phyloP scores from a whole-genome alignment of 768 basidiomycete genomes.

The Amanita jacksonii region DNA sequence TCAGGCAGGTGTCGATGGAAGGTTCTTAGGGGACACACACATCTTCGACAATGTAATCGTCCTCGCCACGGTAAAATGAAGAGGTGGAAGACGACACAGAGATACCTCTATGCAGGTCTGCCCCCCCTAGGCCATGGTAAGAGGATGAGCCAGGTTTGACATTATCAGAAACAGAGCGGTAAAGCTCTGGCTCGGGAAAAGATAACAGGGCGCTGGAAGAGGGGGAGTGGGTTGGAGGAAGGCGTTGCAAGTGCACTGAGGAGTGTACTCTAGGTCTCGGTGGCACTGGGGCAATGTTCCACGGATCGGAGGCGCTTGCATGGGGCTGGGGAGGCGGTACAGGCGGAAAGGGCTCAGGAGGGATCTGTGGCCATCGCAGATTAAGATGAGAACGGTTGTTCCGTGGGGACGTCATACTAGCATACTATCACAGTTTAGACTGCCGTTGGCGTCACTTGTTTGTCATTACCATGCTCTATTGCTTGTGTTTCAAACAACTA shows the following conservation, averaged over 20 bases:
- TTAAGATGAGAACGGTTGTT: not conserved
- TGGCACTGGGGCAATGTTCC: not conserved
- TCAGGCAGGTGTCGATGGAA: too few species aligned
- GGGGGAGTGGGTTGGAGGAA: not conserved
- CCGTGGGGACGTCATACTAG: not conserved
- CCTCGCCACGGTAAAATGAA: constrained; percentile 13
- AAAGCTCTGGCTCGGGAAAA: constrained; percentile 46
- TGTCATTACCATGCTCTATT: too few species aligned
- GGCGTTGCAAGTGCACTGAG: not conserved
- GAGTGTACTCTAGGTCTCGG: constrained; percentile 1
- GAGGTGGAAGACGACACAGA: constrained; percentile 7
- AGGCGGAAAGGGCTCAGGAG: not conserved
- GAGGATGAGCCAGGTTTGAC: constrained; percentile 24
- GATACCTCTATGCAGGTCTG: constrained; percentile 1
- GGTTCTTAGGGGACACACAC: too few species aligned
- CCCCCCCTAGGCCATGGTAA: not conserved
- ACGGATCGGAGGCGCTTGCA: not conserved
- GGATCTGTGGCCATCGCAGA: not conserved
- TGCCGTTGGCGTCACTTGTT: not conserved
- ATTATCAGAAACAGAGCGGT: constrained; percentile 34
- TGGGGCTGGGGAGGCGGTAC: not conserved
- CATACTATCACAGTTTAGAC: not conserved
- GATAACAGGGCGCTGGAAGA: constrained; percentile 15
- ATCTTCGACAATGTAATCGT: constrained; percentile 20
- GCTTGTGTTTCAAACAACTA: not conserved